Percentiles rank a stretch among this genome's conserved stretches.
Evolutionary conservation across 495 filamentous ascomycete genomes (phyloP).

Genomic region (Penicillium pulvis): DNA sequence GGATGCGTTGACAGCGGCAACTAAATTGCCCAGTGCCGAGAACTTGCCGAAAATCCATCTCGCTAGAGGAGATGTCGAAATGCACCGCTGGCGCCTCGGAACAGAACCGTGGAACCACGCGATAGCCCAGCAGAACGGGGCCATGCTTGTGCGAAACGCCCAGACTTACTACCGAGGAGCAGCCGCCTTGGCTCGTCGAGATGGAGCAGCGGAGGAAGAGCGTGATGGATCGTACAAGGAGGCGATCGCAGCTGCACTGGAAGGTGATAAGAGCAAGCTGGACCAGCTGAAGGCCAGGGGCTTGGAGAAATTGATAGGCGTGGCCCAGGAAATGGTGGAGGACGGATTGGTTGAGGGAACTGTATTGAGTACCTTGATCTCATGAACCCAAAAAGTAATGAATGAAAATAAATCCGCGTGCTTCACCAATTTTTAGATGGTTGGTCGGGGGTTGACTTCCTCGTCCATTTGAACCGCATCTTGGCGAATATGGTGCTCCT

Average conservation of each 20-base stretch:
- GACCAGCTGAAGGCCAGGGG: slow-evolving; percentile 35
- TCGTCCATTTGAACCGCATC: slow-evolving; percentile 47
- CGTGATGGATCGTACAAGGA: slow-evolving; percentile 50
- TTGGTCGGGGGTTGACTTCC: slow-evolving; percentile 38
- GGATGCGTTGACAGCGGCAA: slow-evolving; percentile 52
- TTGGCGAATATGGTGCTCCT: slow-evolving; percentile 42
- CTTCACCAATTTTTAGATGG: slow-evolving; percentile 13
- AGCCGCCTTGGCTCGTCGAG: slow-evolving; percentile 45
- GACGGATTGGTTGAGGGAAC: slow-evolving; percentile 46
- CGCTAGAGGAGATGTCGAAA: slow-evolving; percentile 62
- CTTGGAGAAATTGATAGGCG: slow-evolving; percentile 34
- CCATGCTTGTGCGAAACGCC: slow-evolving; percentile 60
- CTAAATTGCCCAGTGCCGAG: slow-evolving; percentile 52
- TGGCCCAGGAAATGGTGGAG: slow-evolving; percentile 52
- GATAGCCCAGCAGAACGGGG: slow-evolving; percentile 49
- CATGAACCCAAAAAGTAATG: slow-evolving; percentile 20
- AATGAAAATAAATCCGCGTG: slow-evolving; percentile 1
- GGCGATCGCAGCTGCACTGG: slow-evolving; percentile 46
- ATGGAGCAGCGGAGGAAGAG: slow-evolving; percentile 45
- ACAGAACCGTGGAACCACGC: slow-evolving; percentile 45
- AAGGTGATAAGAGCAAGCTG: slow-evolving; percentile 44
- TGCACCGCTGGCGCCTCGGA: slow-evolving; percentile 59
- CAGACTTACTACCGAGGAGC: slow-evolving; percentile 67
- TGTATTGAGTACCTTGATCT: slow-evolving; percentile 40
- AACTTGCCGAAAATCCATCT: slow-evolving; percentile 62